phyloP scores from a whole-genome alignment of 441 rosid species.

The Macaranga tanarius region DNA sequence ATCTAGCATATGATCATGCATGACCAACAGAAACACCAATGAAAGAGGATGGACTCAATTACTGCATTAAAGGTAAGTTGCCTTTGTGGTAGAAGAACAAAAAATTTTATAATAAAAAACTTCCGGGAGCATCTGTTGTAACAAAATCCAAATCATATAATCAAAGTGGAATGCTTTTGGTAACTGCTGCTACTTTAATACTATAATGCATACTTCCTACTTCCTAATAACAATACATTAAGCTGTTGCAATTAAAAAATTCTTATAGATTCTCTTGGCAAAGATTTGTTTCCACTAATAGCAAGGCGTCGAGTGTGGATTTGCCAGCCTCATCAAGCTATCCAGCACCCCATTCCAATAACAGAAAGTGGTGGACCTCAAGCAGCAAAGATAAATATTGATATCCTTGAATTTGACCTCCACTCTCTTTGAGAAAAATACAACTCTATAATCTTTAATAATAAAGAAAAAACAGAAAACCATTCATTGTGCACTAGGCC shows the following conservation, averaged over 20 bases:
- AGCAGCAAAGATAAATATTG: slow-evolving; percentile 1
- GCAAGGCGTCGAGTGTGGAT: slow-evolving; percentile 29
- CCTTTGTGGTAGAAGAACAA: slow-evolving; percentile 15
- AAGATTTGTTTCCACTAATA: slow-evolving; percentile 44
- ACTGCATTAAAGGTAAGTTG: slow-evolving; percentile 10
- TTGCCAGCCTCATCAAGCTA: slow-evolving; percentile 35
- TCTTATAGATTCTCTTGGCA: slow-evolving; percentile 5
- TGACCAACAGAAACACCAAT: slow-evolving; percentile 14
- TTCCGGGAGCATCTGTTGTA: too few relatives aligned
- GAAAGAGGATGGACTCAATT: slow-evolving; percentile 4
- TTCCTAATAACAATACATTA: too few relatives aligned
- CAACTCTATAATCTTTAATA: background rate
- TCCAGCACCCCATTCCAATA: slow-evolving; percentile 26
- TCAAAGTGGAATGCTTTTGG: slow-evolving; percentile 34
- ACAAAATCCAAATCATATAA: slow-evolving; percentile 16
- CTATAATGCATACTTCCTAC: background rate
- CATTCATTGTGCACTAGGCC: background rate
- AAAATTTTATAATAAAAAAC: too few relatives aligned
- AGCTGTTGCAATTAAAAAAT: background rate
- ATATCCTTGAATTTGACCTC: slow-evolving; percentile 18
- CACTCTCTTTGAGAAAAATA: background rate
- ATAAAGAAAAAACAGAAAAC: too few relatives aligned
- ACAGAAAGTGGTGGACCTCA: slow-evolving; percentile 41
- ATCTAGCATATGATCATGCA: slow-evolving; percentile 10
- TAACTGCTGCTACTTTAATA: slow-evolving; percentile 23